A percentile compares a stretch with the other conserved stretches of the same genome.
phyloP scores from a whole-genome alignment of 768 basidiomycete species.

The Lyophyllum atratum region DNA sequence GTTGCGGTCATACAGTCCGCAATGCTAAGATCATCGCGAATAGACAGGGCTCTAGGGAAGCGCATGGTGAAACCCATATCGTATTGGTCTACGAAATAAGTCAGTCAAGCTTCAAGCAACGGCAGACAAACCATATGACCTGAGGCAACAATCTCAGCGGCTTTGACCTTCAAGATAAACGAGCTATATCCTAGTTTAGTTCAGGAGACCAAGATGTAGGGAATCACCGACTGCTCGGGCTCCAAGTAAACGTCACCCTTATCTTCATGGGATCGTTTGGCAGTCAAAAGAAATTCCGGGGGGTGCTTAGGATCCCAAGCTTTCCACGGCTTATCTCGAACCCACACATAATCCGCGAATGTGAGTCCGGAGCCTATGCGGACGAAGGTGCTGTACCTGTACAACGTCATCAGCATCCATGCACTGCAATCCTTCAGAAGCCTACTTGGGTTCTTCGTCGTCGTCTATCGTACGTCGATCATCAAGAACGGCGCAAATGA shows the following conservation, averaged over 20 bases:
- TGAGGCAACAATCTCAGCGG: conserved; percentile 82
- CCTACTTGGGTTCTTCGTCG: conserved; percentile 67
- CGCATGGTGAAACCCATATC: conserved; percentile 89
- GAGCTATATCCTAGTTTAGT: conserved; percentile 53
- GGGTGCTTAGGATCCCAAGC: conserved; percentile 71
- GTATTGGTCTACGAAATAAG: conserved; percentile 62
- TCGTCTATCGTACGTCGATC: conserved; percentile 58
- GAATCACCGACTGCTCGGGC: conserved; percentile 72
- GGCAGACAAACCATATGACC: conserved; percentile 43
- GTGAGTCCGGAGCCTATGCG: conserved; percentile 90
- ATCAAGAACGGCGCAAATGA: conserved; percentile 88
- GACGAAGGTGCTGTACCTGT: conserved; percentile 83
- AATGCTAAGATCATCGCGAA: conserved; percentile 75
- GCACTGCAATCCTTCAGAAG: background rate
- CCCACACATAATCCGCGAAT: conserved; percentile 84
- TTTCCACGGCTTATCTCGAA: conserved; percentile 83
- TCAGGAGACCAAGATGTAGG: background rate
- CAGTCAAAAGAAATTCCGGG: conserved; percentile 67
- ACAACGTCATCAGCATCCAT: background rate
- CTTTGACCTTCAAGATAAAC: conserved; percentile 92
- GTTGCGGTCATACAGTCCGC: conserved; percentile 75
- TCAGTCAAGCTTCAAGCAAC: background rate
- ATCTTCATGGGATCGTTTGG: conserved; percentile 68
- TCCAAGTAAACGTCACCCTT: conserved; percentile 91
- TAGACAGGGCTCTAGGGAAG: conserved; percentile 83